Conservation (phyloP, 2,329 filamentous ascomycete species). For the Colletotrichum liriopes region DNA sequence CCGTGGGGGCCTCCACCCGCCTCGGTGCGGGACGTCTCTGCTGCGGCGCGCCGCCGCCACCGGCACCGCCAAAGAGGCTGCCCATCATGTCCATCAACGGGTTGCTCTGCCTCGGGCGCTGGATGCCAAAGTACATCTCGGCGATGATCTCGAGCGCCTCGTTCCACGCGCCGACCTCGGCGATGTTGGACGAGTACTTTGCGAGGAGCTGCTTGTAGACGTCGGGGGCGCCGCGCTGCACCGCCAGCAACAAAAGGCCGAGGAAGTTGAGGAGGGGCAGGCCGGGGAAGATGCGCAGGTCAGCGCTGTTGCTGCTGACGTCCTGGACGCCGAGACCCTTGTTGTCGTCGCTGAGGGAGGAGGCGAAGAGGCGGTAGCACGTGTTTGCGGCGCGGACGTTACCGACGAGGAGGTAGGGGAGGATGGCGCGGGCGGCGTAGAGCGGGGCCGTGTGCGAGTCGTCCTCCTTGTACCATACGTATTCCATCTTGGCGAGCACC, state of each 20-base stretch:
- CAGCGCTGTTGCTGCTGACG: constrained; percentile 81
- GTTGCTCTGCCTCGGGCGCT: constrained; percentile 90
- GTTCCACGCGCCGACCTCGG: constrained; percentile 84
- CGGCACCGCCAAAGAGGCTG: constrained; percentile 86
- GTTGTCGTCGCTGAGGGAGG: constrained; percentile 57
- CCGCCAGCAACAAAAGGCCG: constrained; percentile 84
- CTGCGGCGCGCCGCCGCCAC: constrained; percentile 62
- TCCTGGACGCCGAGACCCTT: constrained; percentile 80
- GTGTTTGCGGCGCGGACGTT: constrained; percentile 92
- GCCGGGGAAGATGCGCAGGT: constrained; percentile 88
- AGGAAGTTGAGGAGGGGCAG: constrained; percentile 97
- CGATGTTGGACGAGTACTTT: constrained; percentile 86
- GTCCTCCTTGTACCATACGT: constrained; percentile 93
- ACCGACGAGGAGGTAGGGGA: constrained; percentile 91
- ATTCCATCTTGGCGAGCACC: constrained; percentile 86
- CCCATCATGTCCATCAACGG: constrained; percentile 99
- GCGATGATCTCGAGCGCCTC: constrained; percentile 89
- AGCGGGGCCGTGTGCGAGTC: constrained; percentile 89
- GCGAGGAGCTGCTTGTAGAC: constrained; percentile 85
- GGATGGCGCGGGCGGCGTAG: constrained; percentile 88
- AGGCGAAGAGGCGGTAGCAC: constrained; percentile 77
- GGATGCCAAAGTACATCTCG: constrained; percentile 97
- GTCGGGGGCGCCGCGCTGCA: constrained; percentile 84
- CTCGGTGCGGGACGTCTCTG: constrained; percentile 61
- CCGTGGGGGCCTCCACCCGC: constrained; percentile 64